Evolutionary conservation across 306 rosid genomes (phyloP).

Genomic region (Delonix regia): DNA sequence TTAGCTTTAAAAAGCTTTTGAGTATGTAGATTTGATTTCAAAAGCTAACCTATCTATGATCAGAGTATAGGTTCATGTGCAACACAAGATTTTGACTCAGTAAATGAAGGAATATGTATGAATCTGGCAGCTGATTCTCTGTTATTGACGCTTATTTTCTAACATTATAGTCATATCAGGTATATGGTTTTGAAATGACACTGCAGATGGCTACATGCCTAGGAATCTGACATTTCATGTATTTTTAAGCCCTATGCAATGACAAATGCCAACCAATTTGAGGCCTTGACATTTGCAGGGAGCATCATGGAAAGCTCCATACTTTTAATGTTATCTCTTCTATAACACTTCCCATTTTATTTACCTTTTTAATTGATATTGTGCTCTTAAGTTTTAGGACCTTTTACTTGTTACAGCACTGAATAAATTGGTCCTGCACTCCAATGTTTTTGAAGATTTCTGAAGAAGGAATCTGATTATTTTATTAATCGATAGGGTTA

Average conservation of each 20-base stretch:
- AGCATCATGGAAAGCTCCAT: neutral
- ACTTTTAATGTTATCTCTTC: neutral
- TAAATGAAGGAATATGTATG: neutral
- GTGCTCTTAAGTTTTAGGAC: constrained; percentile 13
- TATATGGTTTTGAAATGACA: constrained; percentile 24
- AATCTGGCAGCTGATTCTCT: constrained; percentile 1
- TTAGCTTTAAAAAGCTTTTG: neutral
- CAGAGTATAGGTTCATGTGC: neutral
- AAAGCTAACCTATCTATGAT: neutral
- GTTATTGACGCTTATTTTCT: neutral
- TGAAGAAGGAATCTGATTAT: too few relatives aligned
- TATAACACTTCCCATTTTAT: constrained; percentile 11
- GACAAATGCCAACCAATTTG: constrained; percentile 9
- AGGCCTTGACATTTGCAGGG: constrained; percentile 26
- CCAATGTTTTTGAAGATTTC: too few relatives aligned
- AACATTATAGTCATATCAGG: neutral
- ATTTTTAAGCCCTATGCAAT: constrained; percentile 19
- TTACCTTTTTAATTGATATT: neutral
- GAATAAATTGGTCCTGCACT: constrained; percentile 24
- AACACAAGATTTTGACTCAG: neutral
- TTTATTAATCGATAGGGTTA: too few relatives aligned
- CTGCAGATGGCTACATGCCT: constrained; percentile 19
- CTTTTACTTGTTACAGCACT: constrained; percentile 1
- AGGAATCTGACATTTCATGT: constrained; percentile 21
- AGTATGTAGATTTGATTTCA: neutral